Evolutionary conservation across 768 basidiomycete genomes (phyloP).

Genomic region (Cystoderma amianthinum): DNA sequence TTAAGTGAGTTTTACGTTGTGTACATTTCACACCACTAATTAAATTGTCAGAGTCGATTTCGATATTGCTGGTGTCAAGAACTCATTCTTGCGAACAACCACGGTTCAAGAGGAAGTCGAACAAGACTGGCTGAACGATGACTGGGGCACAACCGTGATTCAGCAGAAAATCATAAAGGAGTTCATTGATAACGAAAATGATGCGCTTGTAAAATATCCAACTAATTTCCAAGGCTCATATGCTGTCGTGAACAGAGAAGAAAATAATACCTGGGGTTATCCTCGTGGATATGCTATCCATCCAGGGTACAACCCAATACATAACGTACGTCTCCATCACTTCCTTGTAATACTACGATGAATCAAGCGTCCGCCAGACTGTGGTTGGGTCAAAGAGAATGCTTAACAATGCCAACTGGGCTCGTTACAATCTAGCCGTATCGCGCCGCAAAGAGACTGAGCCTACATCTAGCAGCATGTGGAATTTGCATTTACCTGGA

Average conservation of each 20-base stretch:
- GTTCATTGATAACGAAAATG: constrained; percentile 44
- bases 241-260: constrained; percentile 47
- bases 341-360: too few relatives aligned
- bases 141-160: constrained; percentile 48
- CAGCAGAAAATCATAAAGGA: constrained; percentile 45
- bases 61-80: constrained; percentile 52
- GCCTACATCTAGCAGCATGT: too few relatives aligned
- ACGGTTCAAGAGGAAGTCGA: constrained; percentile 41
- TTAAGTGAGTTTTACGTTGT: constrained; percentile 25
- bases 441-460: too few relatives aligned
- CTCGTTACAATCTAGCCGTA: too few relatives aligned
- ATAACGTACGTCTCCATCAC: too few relatives aligned
- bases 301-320: too few relatives aligned
- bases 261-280: constrained; percentile 39
- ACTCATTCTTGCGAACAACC: constrained; percentile 46
- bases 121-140: constrained; percentile 54
- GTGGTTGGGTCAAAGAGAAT: too few relatives aligned
- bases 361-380: too few relatives aligned
- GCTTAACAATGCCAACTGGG: too few relatives aligned
- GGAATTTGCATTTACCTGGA: too few relatives aligned
- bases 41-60: constrained; percentile 43
- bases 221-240: constrained; percentile 52
- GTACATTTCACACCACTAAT: not conserved
- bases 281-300: too few relatives aligned
- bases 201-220: constrained; percentile 43